A percentile compares a stretch with the other conserved stretches of the same genome.
Evolutionary conservation across 139 green algal species (phyloP).

Genomic region (Chlamydomonas eustigma): DNA sequence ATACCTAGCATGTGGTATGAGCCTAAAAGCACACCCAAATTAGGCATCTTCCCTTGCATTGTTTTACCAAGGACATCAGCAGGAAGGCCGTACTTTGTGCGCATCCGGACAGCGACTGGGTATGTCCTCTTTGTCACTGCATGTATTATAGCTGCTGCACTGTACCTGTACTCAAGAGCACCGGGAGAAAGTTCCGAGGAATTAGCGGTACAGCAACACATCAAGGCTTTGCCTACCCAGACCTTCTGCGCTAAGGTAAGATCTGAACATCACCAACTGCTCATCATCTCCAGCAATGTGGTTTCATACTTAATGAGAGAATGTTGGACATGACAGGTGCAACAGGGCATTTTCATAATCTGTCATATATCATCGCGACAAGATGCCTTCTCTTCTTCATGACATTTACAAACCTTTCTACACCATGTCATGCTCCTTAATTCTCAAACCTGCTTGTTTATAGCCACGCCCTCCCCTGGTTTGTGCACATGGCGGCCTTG

Average conservation of each 20-base stretch:
- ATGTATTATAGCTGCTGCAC: no score
- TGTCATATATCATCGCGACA: background rate
- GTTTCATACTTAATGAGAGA: background rate
- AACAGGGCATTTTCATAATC: background rate
- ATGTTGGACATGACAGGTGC: background rate
- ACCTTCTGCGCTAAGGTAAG: background rate
- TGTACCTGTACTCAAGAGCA: no score
- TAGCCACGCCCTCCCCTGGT: slow-evolving; percentile 38
- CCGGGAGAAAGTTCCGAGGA: no score
- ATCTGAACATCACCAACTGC: background rate
- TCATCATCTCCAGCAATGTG: background rate
- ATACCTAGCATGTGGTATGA: no score
- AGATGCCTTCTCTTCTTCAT: background rate
- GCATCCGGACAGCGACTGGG: no score
- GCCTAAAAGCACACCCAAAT: no score
- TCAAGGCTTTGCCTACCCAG: background rate
- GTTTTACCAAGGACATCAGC: no score
- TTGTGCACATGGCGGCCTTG: slow-evolving; percentile 57
- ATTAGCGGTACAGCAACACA: background rate
- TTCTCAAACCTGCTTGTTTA: background rate
- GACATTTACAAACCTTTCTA: background rate
- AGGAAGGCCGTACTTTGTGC: no score
- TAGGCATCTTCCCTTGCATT: no score
- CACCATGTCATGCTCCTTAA: background rate
- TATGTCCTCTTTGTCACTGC: no score